Base-by-base conservation (phyloP, 306 rosid genomes). In the Malus fusca region DNA sequence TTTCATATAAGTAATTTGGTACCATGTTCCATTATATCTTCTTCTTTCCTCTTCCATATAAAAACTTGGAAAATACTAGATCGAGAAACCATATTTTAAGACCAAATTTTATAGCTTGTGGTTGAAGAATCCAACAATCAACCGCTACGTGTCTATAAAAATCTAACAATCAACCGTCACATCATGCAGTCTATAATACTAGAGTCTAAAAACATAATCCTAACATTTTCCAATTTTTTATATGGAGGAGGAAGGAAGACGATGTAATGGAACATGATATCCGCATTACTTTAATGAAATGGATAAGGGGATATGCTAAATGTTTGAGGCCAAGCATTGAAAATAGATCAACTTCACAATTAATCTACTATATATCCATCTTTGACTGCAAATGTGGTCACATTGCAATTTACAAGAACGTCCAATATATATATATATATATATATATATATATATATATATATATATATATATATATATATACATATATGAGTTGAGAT, bases 331-430 rank as follows among this genome's bases (percentile, higher is more conserved):
- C 78, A 59, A 31, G 25, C 17, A 17, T 33, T 60, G 25, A 40
- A 48, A 77, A 55, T 59, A 44, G 56, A 66, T 71, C 66, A 42
- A 46, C n/a, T 33, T 66, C 28, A 52, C 30, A 43, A 73, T 46
- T 14, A 69, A 48, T 74, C 37, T 15, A 2, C 43, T 17, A 14
- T 48, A 14, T 48, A 8, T 19, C 46, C 23, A 46, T 10, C 51
- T 71, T 79, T 74, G 78, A 71, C 71, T 37, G 30, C 51, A 51
- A 73, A 61, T 33, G 23, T 70, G 68, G 28, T 28, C 5, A 5
- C 60, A 46, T 61, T 3, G 21, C 68, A 63, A 62, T 28, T 6
- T 69, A 25, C 22, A 48, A 26, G 23, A 28, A 68, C 4, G 3
- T 65, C 71, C 52, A n/a, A 40, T n/a, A 7, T 67, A 42, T 18